Conservation (phyloP, 1,139 yeast genomes). For the Hansenula lynferdii region DNA sequence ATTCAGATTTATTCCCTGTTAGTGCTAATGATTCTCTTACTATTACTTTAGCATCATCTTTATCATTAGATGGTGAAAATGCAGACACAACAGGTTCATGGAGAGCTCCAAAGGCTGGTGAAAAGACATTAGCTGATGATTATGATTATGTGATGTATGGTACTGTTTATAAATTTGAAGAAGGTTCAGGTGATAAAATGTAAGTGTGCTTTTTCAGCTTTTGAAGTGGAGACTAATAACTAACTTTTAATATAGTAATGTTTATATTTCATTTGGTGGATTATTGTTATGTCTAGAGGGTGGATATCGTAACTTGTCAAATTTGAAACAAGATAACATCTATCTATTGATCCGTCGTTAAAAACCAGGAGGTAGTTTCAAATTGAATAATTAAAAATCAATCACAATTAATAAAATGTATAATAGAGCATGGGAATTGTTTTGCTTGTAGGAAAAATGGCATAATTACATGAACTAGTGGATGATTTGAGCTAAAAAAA, state of each 20-base stretch:
- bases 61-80: conserved; percentile 56
- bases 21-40: conserved; percentile 74
- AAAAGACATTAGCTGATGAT: conserved; percentile 87
- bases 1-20: conserved; percentile 90
- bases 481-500: too few relatives aligned
- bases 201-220: conserved; percentile 15
- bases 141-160: conserved; percentile 99
- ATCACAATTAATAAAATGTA: neutral
- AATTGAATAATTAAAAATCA: neutral
- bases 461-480: too few relatives aligned
- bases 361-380: neutral
- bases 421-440: neutral
- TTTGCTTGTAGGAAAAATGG: neutral
- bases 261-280: conserved; percentile 95
- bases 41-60: conserved; percentile 78
- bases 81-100: conserved; percentile 62
- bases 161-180: conserved; percentile 95
- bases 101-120: conserved; percentile 89
- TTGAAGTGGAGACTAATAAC: neutral
- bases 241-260: conserved; percentile 38
- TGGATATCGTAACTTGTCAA: conserved; percentile 81
- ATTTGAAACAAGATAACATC: conserved; percentile 90
- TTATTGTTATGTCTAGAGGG: conserved; percentile 93
- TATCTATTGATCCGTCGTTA: conserved; percentile 75
- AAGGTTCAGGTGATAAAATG: conserved; percentile 59